Evolutionary conservation across 495 filamentous ascomycete species (phyloP), one percentile per base, ranked within the genome.

Genomic region (Penicillium paxilli): DNA sequence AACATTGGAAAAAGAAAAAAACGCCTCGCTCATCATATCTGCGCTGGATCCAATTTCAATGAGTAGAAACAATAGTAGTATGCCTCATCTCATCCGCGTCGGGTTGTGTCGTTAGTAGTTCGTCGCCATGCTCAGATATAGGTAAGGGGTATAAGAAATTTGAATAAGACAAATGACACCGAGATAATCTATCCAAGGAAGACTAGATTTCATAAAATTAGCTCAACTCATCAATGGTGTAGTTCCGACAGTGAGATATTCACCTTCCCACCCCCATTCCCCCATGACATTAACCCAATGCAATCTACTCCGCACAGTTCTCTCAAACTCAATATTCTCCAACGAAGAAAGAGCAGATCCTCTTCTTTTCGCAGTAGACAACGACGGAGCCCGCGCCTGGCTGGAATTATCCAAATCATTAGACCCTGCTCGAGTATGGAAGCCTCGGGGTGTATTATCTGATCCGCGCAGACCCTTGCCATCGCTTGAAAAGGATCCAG

Each of bases 261-360:
- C 73, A 89, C 87, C 83, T 80, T 91, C 88, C 88, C 88, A 92
- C 14, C 79, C 74, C 83, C 84, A 89, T 52, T 90, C 87, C 54
- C 83, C 82, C 88, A 92, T 92, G 41, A 92, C 86, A 50, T 86
- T 85, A 11, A 87, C 77, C 88, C 88, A 92, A 67, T 92, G 88
- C 56, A 87, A 71, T 30, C 74, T 71, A 11, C 89, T 87, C 48
- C 82, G 76, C 14, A 91, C 84, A 14, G 86, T 89, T 63, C 82
- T 74, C 45, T 87, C 84, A 53, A 75, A 76, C 58, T 88, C 85
- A 44, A 84, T 77, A 37, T 78, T 74, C 47, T 84, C 76, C 50
- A 74, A 48, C 4, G 66, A 58, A 0, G 71, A 67, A 8, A 69
- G 55, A 8, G 65, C 63, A 16, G 72, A 75, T 10, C 66, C 61